phyloP scores from a whole-genome alignment of 2,329 filamentous ascomycete genomes.

The Fusarium veterinarium region DNA sequence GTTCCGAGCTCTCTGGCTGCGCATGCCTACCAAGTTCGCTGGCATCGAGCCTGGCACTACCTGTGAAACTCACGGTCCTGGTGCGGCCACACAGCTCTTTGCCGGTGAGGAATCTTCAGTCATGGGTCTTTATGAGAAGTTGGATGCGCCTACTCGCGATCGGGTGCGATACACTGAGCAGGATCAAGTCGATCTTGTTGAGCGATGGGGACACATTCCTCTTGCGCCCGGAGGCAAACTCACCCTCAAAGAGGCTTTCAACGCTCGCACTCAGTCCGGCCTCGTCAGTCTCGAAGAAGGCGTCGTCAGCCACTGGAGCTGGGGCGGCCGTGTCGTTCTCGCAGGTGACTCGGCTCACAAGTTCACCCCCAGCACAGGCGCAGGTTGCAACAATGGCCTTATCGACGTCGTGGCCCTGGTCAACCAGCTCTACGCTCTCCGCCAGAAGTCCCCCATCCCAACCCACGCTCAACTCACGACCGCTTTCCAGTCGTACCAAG shows the following conservation, averaged over 20 bases:
- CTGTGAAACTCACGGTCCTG: conserved; percentile 47
- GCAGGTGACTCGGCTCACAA: conserved; percentile 54
- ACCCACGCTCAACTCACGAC: not conserved
- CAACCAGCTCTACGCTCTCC: conserved; percentile 42
- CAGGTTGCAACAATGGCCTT: conserved; percentile 52
- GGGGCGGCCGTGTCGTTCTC: conserved; percentile 50
- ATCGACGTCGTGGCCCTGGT: conserved; percentile 47
- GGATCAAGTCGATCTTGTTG: conserved; percentile 27
- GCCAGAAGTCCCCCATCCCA: not conserved
- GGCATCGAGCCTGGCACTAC: conserved; percentile 39
- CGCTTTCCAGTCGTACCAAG: conserved; percentile 29
- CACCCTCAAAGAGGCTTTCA: conserved; percentile 48
- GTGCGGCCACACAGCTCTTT: conserved; percentile 34
- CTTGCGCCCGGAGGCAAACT: conserved; percentile 32
- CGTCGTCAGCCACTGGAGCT: conserved; percentile 51
- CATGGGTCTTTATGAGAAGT: conserved; percentile 33
- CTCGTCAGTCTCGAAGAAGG: conserved; percentile 53
- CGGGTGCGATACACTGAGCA: conserved; percentile 27
- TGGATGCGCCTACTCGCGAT: conserved; percentile 28
- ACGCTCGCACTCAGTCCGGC: conserved; percentile 39
- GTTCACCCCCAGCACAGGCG: conserved; percentile 51
- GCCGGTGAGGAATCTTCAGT: conserved; percentile 26
- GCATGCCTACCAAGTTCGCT: conserved; percentile 38
- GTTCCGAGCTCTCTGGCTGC: conserved; percentile 52
- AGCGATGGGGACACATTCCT: conserved; percentile 35